Base-by-base conservation (phyloP, 805 yeast genomes). In the Debaryomyces tyrocola region DNA sequence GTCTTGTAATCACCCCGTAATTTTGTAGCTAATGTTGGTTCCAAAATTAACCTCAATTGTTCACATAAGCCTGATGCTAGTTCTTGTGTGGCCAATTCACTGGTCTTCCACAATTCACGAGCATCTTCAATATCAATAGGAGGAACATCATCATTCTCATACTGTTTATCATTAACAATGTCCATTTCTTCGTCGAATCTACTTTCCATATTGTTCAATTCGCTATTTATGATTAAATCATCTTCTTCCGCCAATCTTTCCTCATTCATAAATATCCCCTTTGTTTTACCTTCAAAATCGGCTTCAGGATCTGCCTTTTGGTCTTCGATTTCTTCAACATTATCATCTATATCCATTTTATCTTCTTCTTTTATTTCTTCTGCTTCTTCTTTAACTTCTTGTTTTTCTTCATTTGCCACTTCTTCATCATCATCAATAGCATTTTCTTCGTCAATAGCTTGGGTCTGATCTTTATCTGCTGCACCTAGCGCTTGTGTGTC, bases 11-110 rank as follows among this genome's bases (percentile, higher is more conserved):
- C 99, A 61, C 99, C 99, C 51, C 80, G 83, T 47, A 94, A 74
- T 64, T 94, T 94, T 2, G 98, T 92, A n/a, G 97, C 95, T 49
- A 88, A 73, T 0, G 99, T 94, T 4, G 99, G 99, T 63, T 91
- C 98, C 53, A 94, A 73, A 60, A 94, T 94, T 52, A 94, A 78
- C 35, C 99, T 77, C 49, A 94, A 75, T 66, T 94, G 99, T 69
- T 94, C 99, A 62, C 96, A 85, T 35, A 94, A 74, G 15, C 89
- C 83, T 0, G 96, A 82, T 2, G 97, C 86, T 31, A 94, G 71
- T 52, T 91, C 98, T 46, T 85, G 87, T 0, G 97, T 90, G n/a
- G 87, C 81, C 15, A 82, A 64, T 58, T 91, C 97, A 62, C 95
- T 85, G 49, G 77, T 70, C 55, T 79, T 82, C 99, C 99, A 95